Evolutionary conservation across 1,284 basidiomycete species (phyloP), one percentile per base, ranked within the genome.

Genomic region (Acaromyces ingoldii): DNA sequence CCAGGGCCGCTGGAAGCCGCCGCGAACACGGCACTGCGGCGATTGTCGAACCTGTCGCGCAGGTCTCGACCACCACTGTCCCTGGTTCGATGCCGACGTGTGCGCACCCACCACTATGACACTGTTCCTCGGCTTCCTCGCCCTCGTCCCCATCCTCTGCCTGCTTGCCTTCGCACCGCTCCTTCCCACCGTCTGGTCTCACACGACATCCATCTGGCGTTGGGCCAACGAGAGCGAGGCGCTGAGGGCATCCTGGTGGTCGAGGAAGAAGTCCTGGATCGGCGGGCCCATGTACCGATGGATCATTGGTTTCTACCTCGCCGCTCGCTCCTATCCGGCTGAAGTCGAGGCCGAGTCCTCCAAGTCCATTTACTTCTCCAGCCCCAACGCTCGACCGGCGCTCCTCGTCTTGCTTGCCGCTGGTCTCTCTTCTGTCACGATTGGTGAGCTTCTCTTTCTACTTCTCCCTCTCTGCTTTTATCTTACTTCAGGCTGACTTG

Each of bases 51-150:
- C 33, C 15, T 53, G 51, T 28, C 29, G 44, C 9, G 25, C 43
- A 10, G 51, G 41, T 17, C 26, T 53, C 4, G 51, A 53, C n/a
- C 51, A 53, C 21, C 51, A 53, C n/a, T 53, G 51, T 28, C 45
- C 44, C 9, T 53, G 51, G 51, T 53, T 53, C 39, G 44, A 53
- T 28, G 51, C 51, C 19, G 51, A 53, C 28, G 29, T 53, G 9
- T 22, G 30, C 3, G 19, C 38, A 4, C 51, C 43, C 9, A 9
- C 19, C 21, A 48, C 51, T 11, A 37, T 48, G 17, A 19, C 17
- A 7, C 19, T 31, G 10, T 53, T 53, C 30, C 36, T 53, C 1
- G 17, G 5, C 33, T 49, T 47, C n/a, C 29, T 33, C 24, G 24
- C 25, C 6, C 26, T 46, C 17, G 43, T 33, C 5, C 51, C 51